Base-by-base conservation (phyloP, 202 grass and related monocot species). In the Elaeis oleifera region DNA sequence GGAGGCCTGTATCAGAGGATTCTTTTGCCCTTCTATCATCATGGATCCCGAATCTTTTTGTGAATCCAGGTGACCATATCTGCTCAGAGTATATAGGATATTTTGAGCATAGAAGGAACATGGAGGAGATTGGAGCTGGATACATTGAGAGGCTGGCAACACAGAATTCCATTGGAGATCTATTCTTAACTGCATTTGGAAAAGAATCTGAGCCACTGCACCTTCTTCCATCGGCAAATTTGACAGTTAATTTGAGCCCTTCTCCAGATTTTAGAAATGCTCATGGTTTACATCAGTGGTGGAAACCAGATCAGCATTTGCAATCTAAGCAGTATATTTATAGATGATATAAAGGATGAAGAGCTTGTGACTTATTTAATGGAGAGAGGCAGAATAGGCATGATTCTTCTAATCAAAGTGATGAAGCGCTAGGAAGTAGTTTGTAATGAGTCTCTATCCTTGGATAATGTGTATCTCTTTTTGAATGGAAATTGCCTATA, bases 81-180 rank as follows among this genome's bases (percentile, higher is more conserved):
- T 97, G 92, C 72, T 92, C 87, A 9, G 92, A 92, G 63, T 97
- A 92, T 71, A 92, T 92, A 28, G 88, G 88, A 50, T 97, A 97
- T 58, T 97, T 92, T 23, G 74, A 97, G 62, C 94, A 97, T 78
- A 65, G 94, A 27, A 77, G 77, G 63, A 84, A 86, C 56, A 97
- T 97, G 94, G 84, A 92, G 20, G 84, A 91, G 54, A 76, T 92
- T 0, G 88, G 94, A 58, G 88, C 67, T 14, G 94, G 88, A 67
- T 83, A 79, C 68, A 86, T 97, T 1, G 94, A 97, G 61, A 89
- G 81, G 71, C 80, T 97, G 16, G 94, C 94, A 0, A 89, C 88
- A 21, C 82, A 91, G 73, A 97, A 92, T 77, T 92, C 80, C 3
- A 84, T 86, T 0, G 68, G 88, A 16, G 84, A 85, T 64, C 57